Evolutionary conservation across 2,329 filamentous ascomycete genomes (phyloP).

Genomic region (Aspergillus sp.): DNA sequence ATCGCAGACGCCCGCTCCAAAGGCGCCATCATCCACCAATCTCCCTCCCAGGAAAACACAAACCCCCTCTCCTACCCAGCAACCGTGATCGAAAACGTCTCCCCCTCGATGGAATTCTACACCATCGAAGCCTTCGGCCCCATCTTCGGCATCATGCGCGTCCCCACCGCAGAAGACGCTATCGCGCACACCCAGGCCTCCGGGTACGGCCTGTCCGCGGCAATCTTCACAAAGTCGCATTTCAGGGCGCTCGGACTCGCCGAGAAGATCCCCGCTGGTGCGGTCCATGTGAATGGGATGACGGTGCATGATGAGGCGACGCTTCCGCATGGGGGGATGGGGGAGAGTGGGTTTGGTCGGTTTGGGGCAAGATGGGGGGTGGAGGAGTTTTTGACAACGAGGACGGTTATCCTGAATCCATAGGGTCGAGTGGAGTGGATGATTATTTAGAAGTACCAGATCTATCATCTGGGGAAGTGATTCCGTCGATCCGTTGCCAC

Average conservation of each 20-base stretch:
- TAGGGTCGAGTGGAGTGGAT: not conserved
- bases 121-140: constrained; percentile 26
- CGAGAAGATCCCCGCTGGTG: constrained; percentile 16
- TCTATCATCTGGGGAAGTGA: no score
- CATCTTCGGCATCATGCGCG: constrained; percentile 15
- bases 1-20: constrained; percentile 47
- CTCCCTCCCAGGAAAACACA: not conserved
- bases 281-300: constrained; percentile 22
- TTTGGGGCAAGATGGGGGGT: constrained; percentile 50
- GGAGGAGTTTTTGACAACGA: constrained; percentile 55
- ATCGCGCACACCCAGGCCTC: constrained; percentile 15
- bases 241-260: constrained; percentile 19
- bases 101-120: constrained; percentile 9
- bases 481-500: no score
- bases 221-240: constrained; percentile 21
- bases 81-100: not conserved
- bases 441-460: no score
- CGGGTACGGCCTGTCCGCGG: constrained; percentile 23
- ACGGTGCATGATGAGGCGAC: constrained; percentile 25
- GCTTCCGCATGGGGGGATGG: constrained; percentile 60
- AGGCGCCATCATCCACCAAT: constrained; percentile 43
- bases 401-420: constrained; percentile 52
- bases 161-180: constrained; percentile 17
- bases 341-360: constrained; percentile 56
- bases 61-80: not conserved